Evolutionary conservation across 1,284 basidiomycete genomes (phyloP).

Genomic region (Boletus sp.): DNA sequence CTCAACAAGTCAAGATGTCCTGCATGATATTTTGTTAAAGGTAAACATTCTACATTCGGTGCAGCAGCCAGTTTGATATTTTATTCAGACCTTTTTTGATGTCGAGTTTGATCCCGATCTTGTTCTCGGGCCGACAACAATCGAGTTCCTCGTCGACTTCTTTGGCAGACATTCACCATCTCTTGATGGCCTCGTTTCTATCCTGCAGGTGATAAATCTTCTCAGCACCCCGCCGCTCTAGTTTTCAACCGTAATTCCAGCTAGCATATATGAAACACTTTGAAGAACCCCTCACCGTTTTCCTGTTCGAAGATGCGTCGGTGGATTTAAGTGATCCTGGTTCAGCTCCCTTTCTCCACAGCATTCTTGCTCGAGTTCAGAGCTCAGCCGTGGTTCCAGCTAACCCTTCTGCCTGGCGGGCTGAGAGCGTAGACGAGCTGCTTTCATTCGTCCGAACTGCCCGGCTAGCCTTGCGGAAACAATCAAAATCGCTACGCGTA

Average conservation of each 20-base stretch:
- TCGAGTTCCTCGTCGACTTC: slow-evolving; percentile 55
- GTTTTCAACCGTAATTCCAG: slow-evolving; percentile 34
- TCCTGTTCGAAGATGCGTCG: slow-evolving; percentile 29
- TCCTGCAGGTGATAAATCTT: slow-evolving; percentile 50
- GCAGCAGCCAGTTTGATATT: not conserved
- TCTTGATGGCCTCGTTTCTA: slow-evolving; percentile 50
- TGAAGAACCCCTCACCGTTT: slow-evolving; percentile 50
- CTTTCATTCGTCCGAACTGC: slow-evolving; percentile 37
- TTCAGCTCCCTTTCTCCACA: slow-evolving; percentile 38
- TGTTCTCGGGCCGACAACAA: slow-evolving; percentile 53
- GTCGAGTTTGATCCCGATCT: slow-evolving; percentile 53
- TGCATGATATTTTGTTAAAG: slow-evolving; percentile 50
- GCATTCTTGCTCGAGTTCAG: slow-evolving; percentile 38
- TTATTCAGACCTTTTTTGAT: slow-evolving; percentile 61
- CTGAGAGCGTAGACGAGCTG: slow-evolving; percentile 27
- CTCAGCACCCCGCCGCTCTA: not conserved
- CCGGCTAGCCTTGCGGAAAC: slow-evolving; percentile 35
- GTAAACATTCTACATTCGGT: slow-evolving; percentile 30
- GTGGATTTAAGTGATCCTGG: slow-evolving; percentile 19
- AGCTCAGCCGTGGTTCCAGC: slow-evolving; percentile 13
- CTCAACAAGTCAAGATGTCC: slow-evolving; percentile 42
- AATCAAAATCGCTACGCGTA: slow-evolving; percentile 39
- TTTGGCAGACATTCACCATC: slow-evolving; percentile 52
- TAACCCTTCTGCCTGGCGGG: slow-evolving; percentile 18
- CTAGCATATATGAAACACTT: slow-evolving; percentile 67